Evolutionary conservation across 2,329 filamentous ascomycete genomes (phyloP), one percentile per base, ranked within the genome.

Genomic region (Capronia coronata): DNA sequence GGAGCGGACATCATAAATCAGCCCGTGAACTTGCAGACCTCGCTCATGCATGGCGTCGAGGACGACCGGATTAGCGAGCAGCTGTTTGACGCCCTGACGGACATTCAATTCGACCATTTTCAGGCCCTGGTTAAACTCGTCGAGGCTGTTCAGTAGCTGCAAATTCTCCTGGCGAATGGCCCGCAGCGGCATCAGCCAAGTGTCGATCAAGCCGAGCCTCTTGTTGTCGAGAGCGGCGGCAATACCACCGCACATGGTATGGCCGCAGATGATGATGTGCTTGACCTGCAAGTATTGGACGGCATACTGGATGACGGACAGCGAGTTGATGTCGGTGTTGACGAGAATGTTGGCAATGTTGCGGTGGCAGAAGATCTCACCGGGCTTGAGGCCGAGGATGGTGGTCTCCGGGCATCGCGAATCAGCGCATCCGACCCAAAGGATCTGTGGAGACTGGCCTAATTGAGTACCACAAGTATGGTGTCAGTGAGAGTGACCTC

Each of bases 401-500:
- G 83, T 88, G 3, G 86, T 91, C 68, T 93, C 88, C 1, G 88
- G 87, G 59, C 87, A 83, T 57, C 88, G 85, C 32, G 83, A 87
- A 72, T 94, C 88, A 61, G 86, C 86, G 71, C 88, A 94, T 52
- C 88, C 88, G 58, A 94, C 78, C 87, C 87, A 94, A 51, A 94
- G 69, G 46, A 78, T 77, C 59, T 76, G 68, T 3, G 75, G 75
- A 1, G 76, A 68, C 67, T 91, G 86, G 56, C 84, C 34, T 37
- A 11, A n/a, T n/a, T n/a, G n/a, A n/a, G n/a, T n/a, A n/a, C n/a
- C n/a, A n/a, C n/a, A n/a, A n/a, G 10, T 83, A 53, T 6, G 11
- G 10, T 11, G 14, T 16, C 14, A 34, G 30, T 34, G 14, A 34
- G 8, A n/a, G n/a, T n/a, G n/a, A n/a, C n/a, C n/a, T n/a, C n/a